Conservation (phyloP, 106 monocot species). For the Iris macrosiphon region DNA sequence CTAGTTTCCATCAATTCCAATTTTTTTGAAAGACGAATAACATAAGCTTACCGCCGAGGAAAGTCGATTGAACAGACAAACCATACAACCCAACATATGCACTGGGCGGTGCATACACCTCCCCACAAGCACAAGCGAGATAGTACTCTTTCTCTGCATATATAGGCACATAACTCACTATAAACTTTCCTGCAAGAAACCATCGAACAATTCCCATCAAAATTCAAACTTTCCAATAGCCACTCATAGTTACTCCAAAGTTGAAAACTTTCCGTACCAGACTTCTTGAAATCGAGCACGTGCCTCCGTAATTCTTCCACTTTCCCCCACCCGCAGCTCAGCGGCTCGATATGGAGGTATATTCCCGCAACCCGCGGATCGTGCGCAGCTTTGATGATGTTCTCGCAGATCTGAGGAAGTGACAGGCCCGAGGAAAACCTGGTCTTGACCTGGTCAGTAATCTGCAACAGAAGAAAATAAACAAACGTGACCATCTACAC, state of each 20-base stretch:
- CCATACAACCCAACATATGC: slow-evolving; percentile 86
- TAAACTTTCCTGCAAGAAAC: slow-evolving; percentile 58
- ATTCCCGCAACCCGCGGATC: slow-evolving; percentile 91
- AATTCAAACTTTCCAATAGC: not conserved
- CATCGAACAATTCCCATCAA: not conserved
- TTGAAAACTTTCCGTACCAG: slow-evolving; percentile 77
- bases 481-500: not conserved
- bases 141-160: slow-evolving; percentile 96
- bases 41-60: slow-evolving; percentile 61
- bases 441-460: slow-evolving; percentile 66
- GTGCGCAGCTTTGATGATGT: slow-evolving; percentile 84
- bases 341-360: slow-evolving; percentile 92
- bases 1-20: no score
- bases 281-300: slow-evolving; percentile 81
- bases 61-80: slow-evolving; percentile 70
- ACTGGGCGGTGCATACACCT: slow-evolving; percentile 80
- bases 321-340: slow-evolving; percentile 95
- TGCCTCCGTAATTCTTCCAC: slow-evolving; percentile 93
- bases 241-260: not conserved
- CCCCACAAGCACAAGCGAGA: slow-evolving; percentile 90
- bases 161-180: slow-evolving; percentile 68
- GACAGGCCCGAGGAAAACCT: slow-evolving; percentile 71
- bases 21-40: no score
- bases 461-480: slow-evolving; percentile 30
- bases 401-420: slow-evolving; percentile 93